Evolutionary conservation across 306 rosid genomes (phyloP), one percentile per base, ranked within the genome.

Genomic region (Pueraria montana): DNA sequence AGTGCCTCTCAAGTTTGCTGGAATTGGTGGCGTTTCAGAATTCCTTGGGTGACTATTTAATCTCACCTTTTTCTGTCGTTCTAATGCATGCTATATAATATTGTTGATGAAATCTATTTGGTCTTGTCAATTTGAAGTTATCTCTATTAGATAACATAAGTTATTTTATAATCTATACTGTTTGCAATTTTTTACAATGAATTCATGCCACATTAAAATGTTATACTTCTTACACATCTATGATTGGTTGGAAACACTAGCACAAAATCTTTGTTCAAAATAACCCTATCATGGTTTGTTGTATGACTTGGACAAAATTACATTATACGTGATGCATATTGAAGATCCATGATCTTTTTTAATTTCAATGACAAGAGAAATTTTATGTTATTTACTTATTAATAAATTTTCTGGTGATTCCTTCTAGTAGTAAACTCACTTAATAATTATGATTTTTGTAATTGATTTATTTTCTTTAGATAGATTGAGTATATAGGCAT

Each of bases 11-110:
- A 92, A 89, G 76, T 91, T 94, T 88, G 94, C 98, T 43, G 98
- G 99, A 80, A 92, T 96, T 70, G 98, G 97, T 26, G 97, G 99
- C 12, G 76, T 92, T 63, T 94, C 94, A 6, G 98, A 94, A 80
- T 96, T 96, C 84, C 98, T 96, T 49, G 98, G 98, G 98, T 94
- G 82, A 88, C 12, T 72, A 30, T 79, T 77, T 71, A 42, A 46
- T 78, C 84, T 68, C 45, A 36, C 26, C 34, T 66, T 82, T 64
- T 18, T 4, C 26, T 42, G 62, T 55, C 40, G 56, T 77, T 78
- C 49, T 58, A 48, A 40, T 58, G 49, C 45, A 4, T 79, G 86
- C 63, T 61, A 65, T 80, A 45, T 9, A 59, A 61, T 43, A 75
- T 77, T 27, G 36, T 79, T 30, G 24, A 26, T 66, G 67, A 67